Percentiles rank a stretch among this genome's conserved stretches.
Evolutionary conservation across 805 yeast species (phyloP).

Genomic region (Cyberlindnera saturnus): DNA sequence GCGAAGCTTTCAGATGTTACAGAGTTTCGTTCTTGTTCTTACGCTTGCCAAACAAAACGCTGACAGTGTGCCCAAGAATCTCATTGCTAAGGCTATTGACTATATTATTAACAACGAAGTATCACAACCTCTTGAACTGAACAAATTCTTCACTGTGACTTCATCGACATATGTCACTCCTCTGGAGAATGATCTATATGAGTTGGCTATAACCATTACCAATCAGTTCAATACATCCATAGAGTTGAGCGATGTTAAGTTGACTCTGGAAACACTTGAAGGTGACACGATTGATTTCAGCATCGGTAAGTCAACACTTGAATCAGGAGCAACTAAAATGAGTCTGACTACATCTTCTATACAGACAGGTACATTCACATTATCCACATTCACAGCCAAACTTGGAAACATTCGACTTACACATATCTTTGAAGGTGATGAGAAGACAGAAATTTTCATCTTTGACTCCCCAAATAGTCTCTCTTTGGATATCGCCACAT

Average conservation of each 20-base stretch:
- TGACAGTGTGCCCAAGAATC: neutral
- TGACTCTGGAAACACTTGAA: slow-evolving; percentile 12
- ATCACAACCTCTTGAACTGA: slow-evolving; percentile 1
- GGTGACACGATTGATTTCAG: slow-evolving; percentile 9
- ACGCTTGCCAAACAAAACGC: slow-evolving; percentile 1
- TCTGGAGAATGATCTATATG: slow-evolving; percentile 9
- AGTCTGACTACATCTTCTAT: slow-evolving; percentile 25
- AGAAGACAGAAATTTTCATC: slow-evolving; percentile 4
- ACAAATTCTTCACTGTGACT: slow-evolving; percentile 7
- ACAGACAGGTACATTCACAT: slow-evolving; percentile 30
- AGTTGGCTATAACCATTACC: slow-evolving; percentile 4
- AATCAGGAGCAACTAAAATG: slow-evolving; percentile 2
- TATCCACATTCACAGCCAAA: slow-evolving; percentile 21
- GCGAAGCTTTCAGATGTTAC: slow-evolving; percentile 1
- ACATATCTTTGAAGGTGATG: slow-evolving; percentile 14
- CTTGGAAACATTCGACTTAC: slow-evolving; percentile 23
- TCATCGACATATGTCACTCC: slow-evolving; percentile 6
- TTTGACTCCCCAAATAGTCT: slow-evolving; percentile 17
- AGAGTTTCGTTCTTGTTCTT: slow-evolving; percentile 5
- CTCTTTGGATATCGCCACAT: slow-evolving; percentile 5
- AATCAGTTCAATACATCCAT: slow-evolving; percentile 3
- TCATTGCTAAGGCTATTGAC: slow-evolving; percentile 7
- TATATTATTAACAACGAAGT: neutral
- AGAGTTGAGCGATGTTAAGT: slow-evolving; percentile 12
- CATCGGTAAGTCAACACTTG: neutral